phyloP scores from a whole-genome alignment of 1,284 basidiomycete genomes.

The Porogramme epimiltina region DNA sequence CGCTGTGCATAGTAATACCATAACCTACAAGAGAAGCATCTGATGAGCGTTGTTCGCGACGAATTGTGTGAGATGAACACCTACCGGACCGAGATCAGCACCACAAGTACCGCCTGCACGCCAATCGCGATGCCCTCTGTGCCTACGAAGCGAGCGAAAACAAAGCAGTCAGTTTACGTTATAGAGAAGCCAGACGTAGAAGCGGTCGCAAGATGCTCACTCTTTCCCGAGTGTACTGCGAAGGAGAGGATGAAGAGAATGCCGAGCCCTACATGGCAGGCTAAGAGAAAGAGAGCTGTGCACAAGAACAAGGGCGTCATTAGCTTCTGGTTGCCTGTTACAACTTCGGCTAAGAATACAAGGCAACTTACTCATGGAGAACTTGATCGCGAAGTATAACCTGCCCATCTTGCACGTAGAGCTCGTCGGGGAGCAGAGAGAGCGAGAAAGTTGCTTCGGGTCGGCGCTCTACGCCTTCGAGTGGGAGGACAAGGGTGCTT shows the following conservation, averaged over 20 bases:
- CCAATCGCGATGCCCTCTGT: conserved; percentile 15
- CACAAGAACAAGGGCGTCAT: not conserved
- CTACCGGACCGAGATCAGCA: not conserved
- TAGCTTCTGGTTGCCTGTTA: not conserved
- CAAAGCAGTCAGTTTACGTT: no score
- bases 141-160: not conserved
- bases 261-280: conserved; percentile 8
- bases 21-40: not conserved
- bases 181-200: not conserved
- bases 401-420: conserved; percentile 7
- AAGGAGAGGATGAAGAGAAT: conserved; percentile 14
- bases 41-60: no score
- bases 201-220: conserved; percentile 6
- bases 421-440: not conserved
- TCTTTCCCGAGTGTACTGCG: conserved; percentile 7
- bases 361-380: conserved; percentile 11
- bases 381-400: conserved; percentile 15
- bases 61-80: no score
- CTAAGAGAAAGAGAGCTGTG: conserved; percentile 13
- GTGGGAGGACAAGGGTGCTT: no score
- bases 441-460: not conserved
- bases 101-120: conserved; percentile 8
- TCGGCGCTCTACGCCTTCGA: conserved; percentile 12
- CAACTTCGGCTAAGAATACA: not conserved
- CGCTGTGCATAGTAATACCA: conserved; percentile 13